Conservation (phyloP, 352 stramenopile species). For the Lagenidium sp. region DNA sequence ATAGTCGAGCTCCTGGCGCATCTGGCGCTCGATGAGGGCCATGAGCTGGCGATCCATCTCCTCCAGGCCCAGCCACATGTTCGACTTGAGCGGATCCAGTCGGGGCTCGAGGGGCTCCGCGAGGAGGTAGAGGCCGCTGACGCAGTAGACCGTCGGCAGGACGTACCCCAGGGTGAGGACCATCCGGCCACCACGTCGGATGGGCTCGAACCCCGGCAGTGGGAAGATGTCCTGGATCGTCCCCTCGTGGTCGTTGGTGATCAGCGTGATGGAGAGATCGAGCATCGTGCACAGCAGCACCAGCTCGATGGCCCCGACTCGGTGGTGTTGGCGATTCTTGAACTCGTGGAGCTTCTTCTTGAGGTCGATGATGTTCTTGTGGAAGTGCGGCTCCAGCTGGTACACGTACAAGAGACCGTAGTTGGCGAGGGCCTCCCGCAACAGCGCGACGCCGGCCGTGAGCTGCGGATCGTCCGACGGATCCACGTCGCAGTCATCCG, state of each 20-base stretch:
- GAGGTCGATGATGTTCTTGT: slow-evolving; percentile 45
- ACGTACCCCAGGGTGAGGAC: slow-evolving; percentile 64
- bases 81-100: slow-evolving; percentile 9
- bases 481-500: slow-evolving; percentile 2
- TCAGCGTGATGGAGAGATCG: slow-evolving; percentile 55
- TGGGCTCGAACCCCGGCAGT: slow-evolving; percentile 28
- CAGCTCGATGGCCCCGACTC: slow-evolving; percentile 59
- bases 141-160: slow-evolving; percentile 50
- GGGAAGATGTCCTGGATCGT: slow-evolving; percentile 55
- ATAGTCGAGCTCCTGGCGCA: slow-evolving; percentile 20
- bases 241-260: slow-evolving; percentile 77
- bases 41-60: slow-evolving; percentile 69
- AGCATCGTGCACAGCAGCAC: slow-evolving; percentile 67
- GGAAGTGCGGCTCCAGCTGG: slow-evolving; percentile 40
- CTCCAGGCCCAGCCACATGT: slow-evolving; percentile 64
- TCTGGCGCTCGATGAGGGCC: slow-evolving; percentile 36
- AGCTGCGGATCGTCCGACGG: slow-evolving; percentile 18
- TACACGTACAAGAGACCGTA: slow-evolving; percentile 65
- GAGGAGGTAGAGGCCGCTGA: slow-evolving; percentile 65
- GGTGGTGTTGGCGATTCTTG: slow-evolving; percentile 42
- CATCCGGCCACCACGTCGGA: slow-evolving; percentile 43
- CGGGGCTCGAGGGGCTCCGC: slow-evolving; percentile 14
- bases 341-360: slow-evolving; percentile 76
- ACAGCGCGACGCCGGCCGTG: slow-evolving; percentile 25
- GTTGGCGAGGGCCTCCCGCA: slow-evolving; percentile 56